These are phyloP conservation scores for Coniophora puteana DNA, from an alignment of 1,284 basidiomycete species.

Conservation along the genomic window DNA sequence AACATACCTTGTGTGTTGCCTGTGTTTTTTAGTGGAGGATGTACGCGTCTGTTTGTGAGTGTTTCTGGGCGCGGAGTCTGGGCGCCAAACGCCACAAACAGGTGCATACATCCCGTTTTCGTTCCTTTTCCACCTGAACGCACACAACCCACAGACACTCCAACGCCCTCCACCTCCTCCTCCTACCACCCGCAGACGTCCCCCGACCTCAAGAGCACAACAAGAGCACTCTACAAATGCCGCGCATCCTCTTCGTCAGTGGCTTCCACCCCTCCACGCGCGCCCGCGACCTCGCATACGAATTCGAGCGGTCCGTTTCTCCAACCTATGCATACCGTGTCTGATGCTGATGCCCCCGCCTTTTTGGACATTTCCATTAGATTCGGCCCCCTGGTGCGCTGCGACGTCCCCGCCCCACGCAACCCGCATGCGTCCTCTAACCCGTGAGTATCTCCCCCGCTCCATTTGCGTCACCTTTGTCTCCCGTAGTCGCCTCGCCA, in stretches of 20 bases:
- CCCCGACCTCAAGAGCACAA: conserved; percentile 10
- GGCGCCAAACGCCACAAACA: conserved; percentile 41
- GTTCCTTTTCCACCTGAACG: too few relatives aligned
- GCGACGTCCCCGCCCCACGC: conserved; percentile 85
- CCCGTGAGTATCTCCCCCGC: conserved; percentile 58
- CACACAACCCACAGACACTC: conserved; percentile 10
- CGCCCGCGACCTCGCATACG: conserved; percentile 79
- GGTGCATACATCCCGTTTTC: conserved; percentile 30
- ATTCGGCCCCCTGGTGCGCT: conserved; percentile 75
- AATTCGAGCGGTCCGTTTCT: conserved; percentile 75
- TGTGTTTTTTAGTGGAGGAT: too few relatives aligned
- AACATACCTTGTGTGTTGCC: too few relatives aligned
- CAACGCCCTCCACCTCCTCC: conserved; percentile 26
- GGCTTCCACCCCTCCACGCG: conserved; percentile 79
- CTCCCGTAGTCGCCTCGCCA: too few relatives aligned
- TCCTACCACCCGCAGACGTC: conserved; percentile 13
- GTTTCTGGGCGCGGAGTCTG: not conserved
- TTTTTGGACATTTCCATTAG: conserved; percentile 32
- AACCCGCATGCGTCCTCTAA: conserved; percentile 67
- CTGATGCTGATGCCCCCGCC: conserved; percentile 3
- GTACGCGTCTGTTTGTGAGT: too few relatives aligned
- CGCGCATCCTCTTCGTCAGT: conserved; percentile 83
- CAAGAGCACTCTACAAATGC: conserved; percentile 37
- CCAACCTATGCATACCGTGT: conserved; percentile 3
- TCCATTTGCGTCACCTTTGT: conserved; percentile 27